Evolutionary conservation across 2,329 filamentous ascomycete species (phyloP).

Genomic region (Colletotrichum karsti): DNA sequence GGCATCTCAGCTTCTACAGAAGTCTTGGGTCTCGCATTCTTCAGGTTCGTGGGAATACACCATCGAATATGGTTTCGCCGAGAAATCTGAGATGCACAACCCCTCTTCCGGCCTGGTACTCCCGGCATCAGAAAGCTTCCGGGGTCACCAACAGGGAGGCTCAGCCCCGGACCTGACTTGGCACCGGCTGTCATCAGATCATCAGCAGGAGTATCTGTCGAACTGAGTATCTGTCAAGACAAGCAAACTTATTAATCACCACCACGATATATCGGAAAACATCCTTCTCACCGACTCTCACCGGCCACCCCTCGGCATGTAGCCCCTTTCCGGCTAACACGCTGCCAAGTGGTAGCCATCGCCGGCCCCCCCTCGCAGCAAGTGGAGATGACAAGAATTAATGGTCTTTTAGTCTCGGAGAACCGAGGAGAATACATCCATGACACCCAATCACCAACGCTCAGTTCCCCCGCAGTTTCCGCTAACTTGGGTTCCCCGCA

Average conservation of each 20-base stretch:
- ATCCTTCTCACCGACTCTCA: neutral
- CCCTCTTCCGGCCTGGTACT: no score
- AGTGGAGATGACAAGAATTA: neutral
- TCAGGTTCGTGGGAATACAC: neutral
- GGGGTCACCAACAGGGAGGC: no score
- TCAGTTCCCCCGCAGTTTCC: slow-evolving; percentile 9
- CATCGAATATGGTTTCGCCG: neutral
- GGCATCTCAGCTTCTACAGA: neutral
- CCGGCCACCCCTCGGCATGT: neutral
- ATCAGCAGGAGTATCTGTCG: no score
- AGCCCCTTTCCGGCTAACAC: neutral
- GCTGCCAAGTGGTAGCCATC: neutral
- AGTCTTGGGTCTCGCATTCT: neutral
- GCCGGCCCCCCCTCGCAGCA: neutral
- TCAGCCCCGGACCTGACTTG: no score
- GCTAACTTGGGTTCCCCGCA: slow-evolving; percentile 19
- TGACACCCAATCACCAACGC: neutral
- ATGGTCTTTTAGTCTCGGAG: neutral
- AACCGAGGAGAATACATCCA: neutral
- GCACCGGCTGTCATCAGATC: no score
- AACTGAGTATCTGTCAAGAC: neutral
- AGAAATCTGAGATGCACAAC: no score
- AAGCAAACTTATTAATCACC: no score
- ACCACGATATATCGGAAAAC: neutral
- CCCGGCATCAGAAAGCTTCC: no score